Evolutionary conservation across 208 protist species (phyloP).

Genomic region (Trypanosoma boissoni): DNA sequence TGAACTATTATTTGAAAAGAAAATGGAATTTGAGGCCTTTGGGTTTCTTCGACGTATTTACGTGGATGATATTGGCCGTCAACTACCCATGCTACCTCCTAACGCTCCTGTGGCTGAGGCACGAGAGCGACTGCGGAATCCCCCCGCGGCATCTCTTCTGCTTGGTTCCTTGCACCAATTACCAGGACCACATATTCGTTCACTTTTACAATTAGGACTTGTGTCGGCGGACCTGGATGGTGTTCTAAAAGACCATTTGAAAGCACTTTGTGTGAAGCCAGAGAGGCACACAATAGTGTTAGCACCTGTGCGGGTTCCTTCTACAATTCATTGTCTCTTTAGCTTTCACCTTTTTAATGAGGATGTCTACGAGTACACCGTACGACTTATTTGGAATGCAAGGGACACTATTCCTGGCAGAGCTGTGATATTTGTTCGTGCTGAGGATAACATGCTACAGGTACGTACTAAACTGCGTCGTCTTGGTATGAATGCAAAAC

Average conservation of each 20-base stretch:
- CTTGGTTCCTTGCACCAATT: constrained; percentile 83
- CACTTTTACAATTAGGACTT: constrained; percentile 74
- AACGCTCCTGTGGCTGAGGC: constrained; percentile 40
- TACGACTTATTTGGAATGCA: constrained; percentile 61
- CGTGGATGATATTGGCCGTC: constrained; percentile 73
- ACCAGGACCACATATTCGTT: constrained; percentile 80
- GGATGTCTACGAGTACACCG: constrained; percentile 44
- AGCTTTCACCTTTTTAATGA: constrained; percentile 53
- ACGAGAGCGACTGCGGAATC: constrained; percentile 70
- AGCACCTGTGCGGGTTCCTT: constrained; percentile 60
- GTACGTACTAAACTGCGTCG: constrained; percentile 52
- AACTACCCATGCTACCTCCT: constrained; percentile 58
- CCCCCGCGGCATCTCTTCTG: constrained; percentile 65
- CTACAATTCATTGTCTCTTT: constrained; percentile 81
- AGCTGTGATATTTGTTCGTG: constrained; percentile 58
- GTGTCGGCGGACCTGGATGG: constrained; percentile 72
- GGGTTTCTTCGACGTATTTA: constrained; percentile 84
- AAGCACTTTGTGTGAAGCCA: constrained; percentile 73
- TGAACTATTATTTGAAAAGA: constrained; percentile 80
- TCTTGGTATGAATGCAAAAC: constrained; percentile 67
- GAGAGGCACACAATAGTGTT: constrained; percentile 68
- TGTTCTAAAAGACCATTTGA: constrained; percentile 67
- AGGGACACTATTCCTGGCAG: constrained; percentile 65
- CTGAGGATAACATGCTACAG: constrained; percentile 51
- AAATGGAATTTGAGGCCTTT: constrained; percentile 83